phyloP scores from a whole-genome alignment of 2,329 filamentous ascomycete species.

The Ascomycota sp. region DNA sequence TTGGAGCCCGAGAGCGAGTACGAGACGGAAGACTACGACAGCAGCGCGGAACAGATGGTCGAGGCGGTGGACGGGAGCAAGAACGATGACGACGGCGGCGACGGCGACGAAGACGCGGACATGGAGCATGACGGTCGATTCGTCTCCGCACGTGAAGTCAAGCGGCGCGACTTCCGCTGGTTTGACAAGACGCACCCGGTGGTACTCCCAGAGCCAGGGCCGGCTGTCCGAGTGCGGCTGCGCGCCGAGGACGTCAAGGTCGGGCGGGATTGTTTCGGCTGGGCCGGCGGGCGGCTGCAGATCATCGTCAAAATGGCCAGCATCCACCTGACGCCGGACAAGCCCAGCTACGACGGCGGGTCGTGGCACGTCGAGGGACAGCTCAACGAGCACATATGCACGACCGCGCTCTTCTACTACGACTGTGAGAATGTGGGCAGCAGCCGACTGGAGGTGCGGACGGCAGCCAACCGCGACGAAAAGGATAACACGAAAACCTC shows the following conservation, averaged over 20 bases:
- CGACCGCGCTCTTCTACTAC: constrained; percentile 39
- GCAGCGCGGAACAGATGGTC: no score
- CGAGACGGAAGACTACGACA: neutral
- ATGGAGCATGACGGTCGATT: neutral
- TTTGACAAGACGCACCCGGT: constrained; percentile 8
- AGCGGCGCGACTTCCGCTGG: constrained; percentile 5
- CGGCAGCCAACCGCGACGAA: constrained; percentile 12
- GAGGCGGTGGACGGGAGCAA: neutral
- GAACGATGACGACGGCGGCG: neutral
- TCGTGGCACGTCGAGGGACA: constrained; percentile 32
- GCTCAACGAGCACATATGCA: constrained; percentile 39
- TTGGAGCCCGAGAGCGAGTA: neutral
- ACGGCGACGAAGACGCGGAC: neutral
- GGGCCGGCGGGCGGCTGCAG: constrained; percentile 21
- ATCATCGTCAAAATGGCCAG: constrained; percentile 41
- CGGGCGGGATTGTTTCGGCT: constrained; percentile 3
- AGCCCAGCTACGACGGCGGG: constrained; percentile 29
- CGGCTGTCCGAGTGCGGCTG: neutral
- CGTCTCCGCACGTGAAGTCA: neutral
- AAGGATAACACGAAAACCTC: constrained; percentile 5
- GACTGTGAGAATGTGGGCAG: constrained; percentile 36
- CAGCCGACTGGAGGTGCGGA: constrained; percentile 26
- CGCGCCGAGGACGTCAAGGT: constrained; percentile 7
- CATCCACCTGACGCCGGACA: constrained; percentile 35
- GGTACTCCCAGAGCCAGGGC: constrained; percentile 2